Base-by-base conservation (phyloP, 495 filamentous ascomycete genomes). In the Podospora conica region DNA sequence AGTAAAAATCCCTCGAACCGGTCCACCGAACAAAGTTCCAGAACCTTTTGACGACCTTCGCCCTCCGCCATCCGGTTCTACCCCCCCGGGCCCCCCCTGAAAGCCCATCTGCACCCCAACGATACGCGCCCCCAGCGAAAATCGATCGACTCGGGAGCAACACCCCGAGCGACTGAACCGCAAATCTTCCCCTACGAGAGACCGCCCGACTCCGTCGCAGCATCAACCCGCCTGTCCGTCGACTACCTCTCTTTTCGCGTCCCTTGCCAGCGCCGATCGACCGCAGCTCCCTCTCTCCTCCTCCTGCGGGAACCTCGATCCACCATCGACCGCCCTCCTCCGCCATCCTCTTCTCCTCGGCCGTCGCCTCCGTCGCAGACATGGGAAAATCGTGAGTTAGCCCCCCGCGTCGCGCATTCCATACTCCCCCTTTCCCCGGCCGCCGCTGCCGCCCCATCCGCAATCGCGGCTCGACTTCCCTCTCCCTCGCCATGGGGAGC, bases 351-450 rank as follows among this genome's bases (percentile, higher is more conserved):
- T n/a, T 18, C 15, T n/a, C 40, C 40, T n/a, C 40, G 18, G 55
- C 56, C 25, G 40, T n/a, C 62, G 31, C 55, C 66, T 54, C 58
- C 53, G 54, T 22, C 56, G 66, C 67, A 62, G 66, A 70, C 40
- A 82, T 82, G 80, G 80, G 80, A 60, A 82, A 82, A 75, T 76
- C 74, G 80, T 82, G 71, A 77, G 80, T 81, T 28, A 20, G 33
- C 57, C 61, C n/a, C 53, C 56, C 59, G 20, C 58, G 56, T 68
- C 23, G 60, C 56, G 12, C 67, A 40, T 60, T 31, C 27, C 33
- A 67, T 66, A 29, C 55, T 29, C 60, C 31, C 63, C 27, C 55
- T n/a, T 29, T 21, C n/a, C 48, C 20, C 23, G 15, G 27, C n/a
- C 25, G 27, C n/a, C 54, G 18, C 18, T 48, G 48, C 60, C 8